Conservation (phyloP, 2,329 filamentous ascomycete species). For the Ophiognomonia clavigignenti-juglandacearum region DNA sequence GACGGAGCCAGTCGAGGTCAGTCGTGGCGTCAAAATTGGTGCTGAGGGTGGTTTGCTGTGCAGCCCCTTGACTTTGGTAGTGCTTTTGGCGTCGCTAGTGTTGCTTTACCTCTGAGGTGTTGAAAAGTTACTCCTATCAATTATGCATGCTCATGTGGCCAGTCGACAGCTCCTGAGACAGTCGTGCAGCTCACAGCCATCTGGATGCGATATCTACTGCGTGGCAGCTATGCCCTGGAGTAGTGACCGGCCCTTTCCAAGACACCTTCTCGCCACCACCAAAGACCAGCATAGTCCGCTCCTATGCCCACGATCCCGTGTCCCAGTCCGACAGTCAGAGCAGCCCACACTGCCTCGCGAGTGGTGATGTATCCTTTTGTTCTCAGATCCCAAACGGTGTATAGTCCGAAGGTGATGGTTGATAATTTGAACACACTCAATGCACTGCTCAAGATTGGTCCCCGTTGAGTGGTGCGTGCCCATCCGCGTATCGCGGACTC, state of each 20-base stretch:
- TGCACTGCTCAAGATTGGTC: neutral
- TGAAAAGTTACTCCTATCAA: neutral
- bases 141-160: too few species aligned
- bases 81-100: neutral
- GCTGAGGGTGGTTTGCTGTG: neutral
- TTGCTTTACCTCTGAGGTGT: neutral
- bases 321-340: neutral
- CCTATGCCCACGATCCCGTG: constrained; percentile 5
- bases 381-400: constrained; percentile 10
- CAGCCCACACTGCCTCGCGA: constrained; percentile 1
- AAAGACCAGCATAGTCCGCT: constrained; percentile 7
- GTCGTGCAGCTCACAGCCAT: neutral
- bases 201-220: neutral
- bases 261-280: constrained; percentile 13
- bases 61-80: neutral
- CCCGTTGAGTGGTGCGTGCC: neutral
- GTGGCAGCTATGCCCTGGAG: neutral
- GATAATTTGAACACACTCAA: constrained; percentile 1
- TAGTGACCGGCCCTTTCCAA: neutral
- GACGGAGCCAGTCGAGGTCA: neutral
- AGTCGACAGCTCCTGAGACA: too few species aligned
- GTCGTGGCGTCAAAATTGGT: neutral
- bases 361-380: neutral
- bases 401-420: constrained; percentile 8
- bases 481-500: too few species aligned